Percentiles rank a stretch among this genome's conserved stretches.
phyloP scores from a whole-genome alignment of 148 eudicot species.

The Mesembryanthemum crystallinum region DNA sequence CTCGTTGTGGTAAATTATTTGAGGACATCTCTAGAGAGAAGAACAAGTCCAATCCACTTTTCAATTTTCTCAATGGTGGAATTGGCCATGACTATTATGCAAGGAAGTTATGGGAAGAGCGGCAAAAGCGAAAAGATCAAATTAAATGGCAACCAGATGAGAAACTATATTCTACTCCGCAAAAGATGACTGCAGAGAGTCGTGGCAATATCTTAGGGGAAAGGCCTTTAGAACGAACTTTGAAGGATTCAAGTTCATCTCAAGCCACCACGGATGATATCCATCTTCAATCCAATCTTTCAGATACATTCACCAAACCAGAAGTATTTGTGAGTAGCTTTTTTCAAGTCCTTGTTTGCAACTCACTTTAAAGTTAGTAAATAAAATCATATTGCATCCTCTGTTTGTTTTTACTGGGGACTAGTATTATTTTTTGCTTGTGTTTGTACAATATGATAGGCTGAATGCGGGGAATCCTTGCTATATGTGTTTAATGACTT shows the following conservation, averaged over 20 bases:
- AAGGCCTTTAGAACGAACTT: slow-evolving; percentile 66
- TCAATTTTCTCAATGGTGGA: slow-evolving; percentile 84
- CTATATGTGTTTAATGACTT: neutral
- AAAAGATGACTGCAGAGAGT: slow-evolving; percentile 81
- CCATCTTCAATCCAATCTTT: slow-evolving; percentile 53
- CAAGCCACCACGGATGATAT: slow-evolving; percentile 30
- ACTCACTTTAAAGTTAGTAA: neutral
- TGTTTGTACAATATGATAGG: slow-evolving; percentile 6
- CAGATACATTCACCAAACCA: slow-evolving; percentile 80
- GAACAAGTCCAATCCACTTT: slow-evolving; percentile 71
- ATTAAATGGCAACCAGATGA: slow-evolving; percentile 44
- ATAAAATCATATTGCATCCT: neutral
- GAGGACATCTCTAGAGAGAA: slow-evolving; percentile 92
- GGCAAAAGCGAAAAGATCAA: slow-evolving; percentile 58
- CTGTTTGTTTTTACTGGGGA: slow-evolving; percentile 8
- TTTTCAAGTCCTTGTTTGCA: slow-evolving; percentile 2
- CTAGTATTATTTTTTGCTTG: neutral
- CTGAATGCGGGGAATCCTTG: neutral
- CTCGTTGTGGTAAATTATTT: slow-evolving; percentile 85
- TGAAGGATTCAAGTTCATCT: slow-evolving; percentile 37
- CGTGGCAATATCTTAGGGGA: slow-evolving; percentile 90
- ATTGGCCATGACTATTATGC: slow-evolving; percentile 71
- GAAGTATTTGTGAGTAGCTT: slow-evolving; percentile 69
- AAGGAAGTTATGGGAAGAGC: slow-evolving; percentile 92
- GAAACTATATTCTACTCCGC: slow-evolving; percentile 36